phyloP scores from a whole-genome alignment of 1,284 basidiomycete genomes.

The Polyporus tsugae region DNA sequence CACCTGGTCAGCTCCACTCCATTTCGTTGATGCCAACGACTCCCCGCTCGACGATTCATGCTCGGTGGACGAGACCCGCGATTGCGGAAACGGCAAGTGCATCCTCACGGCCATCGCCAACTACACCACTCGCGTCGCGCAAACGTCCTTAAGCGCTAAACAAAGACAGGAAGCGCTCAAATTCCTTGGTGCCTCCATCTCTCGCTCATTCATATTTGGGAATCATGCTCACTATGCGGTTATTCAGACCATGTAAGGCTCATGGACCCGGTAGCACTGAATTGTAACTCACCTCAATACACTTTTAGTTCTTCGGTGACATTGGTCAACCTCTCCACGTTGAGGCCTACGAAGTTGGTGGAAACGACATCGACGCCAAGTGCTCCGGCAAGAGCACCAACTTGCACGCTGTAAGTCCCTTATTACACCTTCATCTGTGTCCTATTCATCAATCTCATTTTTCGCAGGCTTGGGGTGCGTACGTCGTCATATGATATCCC shows the following conservation, averaged over 20 bases:
- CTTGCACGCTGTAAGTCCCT: constrained; percentile 53
- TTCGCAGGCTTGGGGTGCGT: constrained; percentile 12
- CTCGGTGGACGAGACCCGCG: constrained; percentile 27
- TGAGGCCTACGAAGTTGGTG: constrained; percentile 39
- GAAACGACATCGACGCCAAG: constrained; percentile 40
- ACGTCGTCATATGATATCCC: neutral
- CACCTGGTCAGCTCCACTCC: constrained; percentile 24
- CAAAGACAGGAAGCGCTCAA: constrained; percentile 60
- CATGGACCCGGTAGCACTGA: neutral
- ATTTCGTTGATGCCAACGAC: constrained; percentile 31
- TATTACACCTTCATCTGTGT: constrained; percentile 26
- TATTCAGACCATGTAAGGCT: neutral
- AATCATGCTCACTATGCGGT: neutral
- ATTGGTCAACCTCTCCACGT: constrained; percentile 28
- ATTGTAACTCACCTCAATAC: constrained; percentile 29
- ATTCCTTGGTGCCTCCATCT: constrained; percentile 47
- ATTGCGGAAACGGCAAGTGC: constrained; percentile 26
- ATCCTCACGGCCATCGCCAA: constrained; percentile 55
- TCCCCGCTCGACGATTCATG: constrained; percentile 27
- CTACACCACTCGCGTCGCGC: constrained; percentile 58
- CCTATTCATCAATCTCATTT: neutral
- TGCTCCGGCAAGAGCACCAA: constrained; percentile 50
- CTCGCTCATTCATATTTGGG: neutral
- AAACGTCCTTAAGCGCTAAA: constrained; percentile 48
- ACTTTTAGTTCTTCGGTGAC: constrained; percentile 41